These are phyloP conservation scores for Phytophthora pisi DNA, from an alignment of 352 stramenopile genomes.

Conservation along the genomic window DNA sequence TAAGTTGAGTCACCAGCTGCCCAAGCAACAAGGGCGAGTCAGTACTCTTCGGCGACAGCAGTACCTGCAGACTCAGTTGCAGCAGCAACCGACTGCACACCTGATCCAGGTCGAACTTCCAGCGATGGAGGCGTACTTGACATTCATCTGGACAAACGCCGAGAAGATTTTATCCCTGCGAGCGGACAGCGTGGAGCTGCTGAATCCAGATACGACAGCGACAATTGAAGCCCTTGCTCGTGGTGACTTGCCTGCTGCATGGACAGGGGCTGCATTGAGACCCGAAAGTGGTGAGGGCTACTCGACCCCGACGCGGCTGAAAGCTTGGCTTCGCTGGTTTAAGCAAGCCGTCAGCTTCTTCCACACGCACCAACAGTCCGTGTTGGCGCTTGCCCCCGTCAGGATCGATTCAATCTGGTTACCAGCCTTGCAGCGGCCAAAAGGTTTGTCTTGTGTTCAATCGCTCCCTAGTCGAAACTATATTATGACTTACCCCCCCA, in stretches of 20 bases:
- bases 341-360: conserved; percentile 38
- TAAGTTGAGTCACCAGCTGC: conserved; percentile 9
- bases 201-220: conserved; percentile 19
- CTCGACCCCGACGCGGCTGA: conserved; percentile 28
- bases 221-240: conserved; percentile 26
- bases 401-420: conserved; percentile 39
- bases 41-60: conserved; percentile 22
- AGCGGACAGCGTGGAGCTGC: conserved; percentile 17
- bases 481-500: background rate
- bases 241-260: conserved; percentile 20
- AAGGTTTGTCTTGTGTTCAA: conserved; percentile 38
- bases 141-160: conserved; percentile 43
- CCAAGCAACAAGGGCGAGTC: conserved; percentile 4
- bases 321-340: conserved; percentile 39
- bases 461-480: background rate
- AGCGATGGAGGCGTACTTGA: conserved; percentile 55
- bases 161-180: conserved; percentile 46
- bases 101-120: conserved; percentile 53
- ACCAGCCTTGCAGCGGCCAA: conserved; percentile 46
- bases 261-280: conserved; percentile 9
- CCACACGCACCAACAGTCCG: conserved; percentile 32
- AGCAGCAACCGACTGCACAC: conserved; percentile 38
- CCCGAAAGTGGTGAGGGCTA: conserved; percentile 23
- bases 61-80: conserved; percentile 26
- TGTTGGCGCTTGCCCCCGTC: conserved; percentile 11